Evolutionary conservation across 1,284 basidiomycete species (phyloP), one percentile per base, ranked within the genome.

Genomic region (Coniferiporia sulphurascens): DNA sequence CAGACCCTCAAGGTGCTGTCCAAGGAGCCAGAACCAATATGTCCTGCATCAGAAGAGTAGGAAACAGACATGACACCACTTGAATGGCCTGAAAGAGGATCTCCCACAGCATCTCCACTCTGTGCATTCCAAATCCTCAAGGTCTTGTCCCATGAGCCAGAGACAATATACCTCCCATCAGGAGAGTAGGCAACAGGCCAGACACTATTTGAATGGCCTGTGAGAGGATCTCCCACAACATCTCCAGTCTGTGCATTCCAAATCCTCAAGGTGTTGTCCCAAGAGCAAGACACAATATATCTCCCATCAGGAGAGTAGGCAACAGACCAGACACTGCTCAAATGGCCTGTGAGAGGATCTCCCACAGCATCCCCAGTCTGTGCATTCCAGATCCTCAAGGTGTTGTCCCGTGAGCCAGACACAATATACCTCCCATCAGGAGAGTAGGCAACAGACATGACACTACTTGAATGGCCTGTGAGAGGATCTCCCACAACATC

Each of bases 11-110:
- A 8, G 7, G 85, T 83, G 66, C 95, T 54, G 43, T 65, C 62
- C 4, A 8, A 3, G 41, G 65, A 65, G 4, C 62, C 58, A 27
- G 65, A 92, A 15, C 98, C 87, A 4, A 96, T 85, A 1, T 95
- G 75, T 4, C 43, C 52, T 15, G 59, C 64, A 49, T 63, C 53
- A 13, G 52, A 58, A 3, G 64, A 67, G 34, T 59, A 63, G 7
- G 62, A 41, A n/a, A 27, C 27, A 27, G 27, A 27, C 5, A 5
- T 3, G 27, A 27, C 27, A 27, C 27, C 5, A n/a, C n/a, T n/a
- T 64, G 56, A 10, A 1, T 49, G 21, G 6, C 64, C 64, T 46
- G 19, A 12, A 8, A 65, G 22, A 50, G 54, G 46, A 12, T 46
- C 52, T 19, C 21, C 9, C 17, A 55, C 36, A 21, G 43, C n/a